Evolutionary conservation across 805 yeast genomes (phyloP).

Genomic region (Candida ortonii): DNA sequence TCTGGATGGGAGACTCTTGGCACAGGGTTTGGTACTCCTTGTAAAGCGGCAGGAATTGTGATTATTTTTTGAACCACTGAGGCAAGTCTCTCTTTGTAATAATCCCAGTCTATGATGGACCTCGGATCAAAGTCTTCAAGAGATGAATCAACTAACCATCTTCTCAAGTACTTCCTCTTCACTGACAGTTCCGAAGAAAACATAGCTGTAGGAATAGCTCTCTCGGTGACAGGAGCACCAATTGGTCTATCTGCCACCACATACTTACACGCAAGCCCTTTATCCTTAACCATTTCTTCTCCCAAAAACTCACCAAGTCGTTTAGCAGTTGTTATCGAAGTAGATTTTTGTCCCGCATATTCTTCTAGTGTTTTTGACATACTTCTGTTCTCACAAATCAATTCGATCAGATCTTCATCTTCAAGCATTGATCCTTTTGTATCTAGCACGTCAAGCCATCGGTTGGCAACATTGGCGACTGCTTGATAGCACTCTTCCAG

Average conservation of each 20-base stretch:
- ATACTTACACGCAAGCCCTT: slow-evolving; percentile 93
- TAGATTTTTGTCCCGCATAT: slow-evolving; percentile 86
- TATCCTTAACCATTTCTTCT: slow-evolving; percentile 93
- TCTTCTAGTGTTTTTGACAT: slow-evolving; percentile 92
- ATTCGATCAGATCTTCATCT: slow-evolving; percentile 89
- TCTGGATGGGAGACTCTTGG: slow-evolving; percentile 93
- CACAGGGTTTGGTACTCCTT: slow-evolving; percentile 83
- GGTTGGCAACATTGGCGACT: slow-evolving; percentile 89
- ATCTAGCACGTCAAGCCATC: slow-evolving; percentile 93
- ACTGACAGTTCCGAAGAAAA: slow-evolving; percentile 77
- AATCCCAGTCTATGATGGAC: slow-evolving; percentile 87
- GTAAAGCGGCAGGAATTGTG: slow-evolving; percentile 96
- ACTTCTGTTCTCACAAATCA: slow-evolving; percentile 93
- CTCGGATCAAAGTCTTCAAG: slow-evolving; percentile 84
- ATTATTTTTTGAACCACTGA: slow-evolving; percentile 93
- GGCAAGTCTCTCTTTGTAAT: slow-evolving; percentile 85
- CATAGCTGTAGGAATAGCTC: slow-evolving; percentile 95
- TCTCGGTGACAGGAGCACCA: slow-evolving; percentile 87
- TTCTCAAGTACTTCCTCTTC: slow-evolving; percentile 69
- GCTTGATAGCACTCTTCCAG: slow-evolving; percentile 79
- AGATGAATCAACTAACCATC: slow-evolving; percentile 82
- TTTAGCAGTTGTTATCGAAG: slow-evolving; percentile 92
- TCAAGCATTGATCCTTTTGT: slow-evolving; percentile 83
- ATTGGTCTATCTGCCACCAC: slow-evolving; percentile 81
- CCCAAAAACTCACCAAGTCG: slow-evolving; percentile 94